These are phyloP conservation scores for Penstemon newberryi DNA, from an alignment of 257 asterid species.

Conservation along the genomic window DNA sequence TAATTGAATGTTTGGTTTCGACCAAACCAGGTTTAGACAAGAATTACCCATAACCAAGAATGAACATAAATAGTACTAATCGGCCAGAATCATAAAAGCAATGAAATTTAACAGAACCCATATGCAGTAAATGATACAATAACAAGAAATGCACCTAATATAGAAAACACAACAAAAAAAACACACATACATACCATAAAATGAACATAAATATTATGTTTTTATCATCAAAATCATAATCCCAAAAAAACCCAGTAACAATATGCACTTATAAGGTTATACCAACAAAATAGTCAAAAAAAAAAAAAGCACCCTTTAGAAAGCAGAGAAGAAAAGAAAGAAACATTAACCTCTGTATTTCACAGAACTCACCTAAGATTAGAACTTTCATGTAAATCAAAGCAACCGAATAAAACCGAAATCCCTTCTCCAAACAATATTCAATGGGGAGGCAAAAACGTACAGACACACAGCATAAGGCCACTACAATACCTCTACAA, in stretches of 20 bases:
- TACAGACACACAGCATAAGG: constrained; percentile 23
- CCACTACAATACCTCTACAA: constrained; percentile 25
- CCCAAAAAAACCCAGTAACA: constrained; percentile 18
- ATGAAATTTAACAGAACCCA: constrained; percentile 27
- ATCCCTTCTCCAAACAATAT: constrained; percentile 24
- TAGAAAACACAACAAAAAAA: background rate
- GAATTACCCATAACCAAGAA: no score
- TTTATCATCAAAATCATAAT: constrained; percentile 20
- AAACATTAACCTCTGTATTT: constrained; percentile 19
- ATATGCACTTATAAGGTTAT: background rate
- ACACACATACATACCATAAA: constrained; percentile 10
- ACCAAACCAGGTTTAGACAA: no score
- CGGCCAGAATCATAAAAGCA: constrained; percentile 13
- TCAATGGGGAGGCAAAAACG: constrained; percentile 26
- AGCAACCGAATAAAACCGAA: constrained; percentile 31
- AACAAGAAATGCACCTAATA: background rate
- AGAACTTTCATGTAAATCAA: constrained; percentile 26
- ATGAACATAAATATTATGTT: constrained; percentile 25
- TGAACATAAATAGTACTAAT: constrained; percentile 17
- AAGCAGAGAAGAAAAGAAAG: constrained; percentile 15
- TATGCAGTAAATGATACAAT: constrained; percentile 21
- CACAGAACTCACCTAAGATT: constrained; percentile 26
- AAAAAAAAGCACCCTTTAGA: background rate
- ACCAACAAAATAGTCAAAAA: background rate
- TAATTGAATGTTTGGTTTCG: no score